phyloP scores from a whole-genome alignment of 768 basidiomycete species.

The Lactarius psammicola region DNA sequence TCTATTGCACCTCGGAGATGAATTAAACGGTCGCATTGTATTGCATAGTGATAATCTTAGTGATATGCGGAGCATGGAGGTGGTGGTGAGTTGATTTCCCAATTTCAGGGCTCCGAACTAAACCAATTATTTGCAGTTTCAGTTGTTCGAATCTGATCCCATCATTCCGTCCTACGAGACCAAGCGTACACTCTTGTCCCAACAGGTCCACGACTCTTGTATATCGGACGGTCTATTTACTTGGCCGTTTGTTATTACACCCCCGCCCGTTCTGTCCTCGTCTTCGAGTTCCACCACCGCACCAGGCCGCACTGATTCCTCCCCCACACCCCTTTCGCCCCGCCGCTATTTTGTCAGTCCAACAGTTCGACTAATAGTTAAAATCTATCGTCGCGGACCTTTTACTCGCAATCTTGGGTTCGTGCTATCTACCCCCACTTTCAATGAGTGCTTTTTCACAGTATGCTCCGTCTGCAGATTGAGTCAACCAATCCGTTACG shows the following conservation, averaged over 20 bases:
- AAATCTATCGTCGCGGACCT: constrained; percentile 11
- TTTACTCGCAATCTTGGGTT: constrained; percentile 6
- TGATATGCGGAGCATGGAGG: too few species aligned
- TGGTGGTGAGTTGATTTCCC: too few species aligned
- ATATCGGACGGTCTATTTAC: neutral
- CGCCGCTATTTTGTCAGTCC: neutral
- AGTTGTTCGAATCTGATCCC: constrained; percentile 10
- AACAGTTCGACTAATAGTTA: constrained; percentile 14
- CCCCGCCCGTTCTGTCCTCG: neutral
- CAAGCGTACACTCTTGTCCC: neutral
- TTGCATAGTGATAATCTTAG: too few species aligned
- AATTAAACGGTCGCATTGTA: too few species aligned
- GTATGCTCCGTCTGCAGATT: neutral
- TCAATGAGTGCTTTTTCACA: neutral
- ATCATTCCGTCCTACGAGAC: neutral
- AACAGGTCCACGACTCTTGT: constrained; percentile 1
- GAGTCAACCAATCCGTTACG: neutral
- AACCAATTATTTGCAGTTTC: too few species aligned
- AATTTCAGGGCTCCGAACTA: too few species aligned
- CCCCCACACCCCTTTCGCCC: neutral
- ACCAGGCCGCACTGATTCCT: neutral
- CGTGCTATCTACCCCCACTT: constrained; percentile 5
- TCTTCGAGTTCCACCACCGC: too few species aligned
- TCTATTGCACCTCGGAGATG: too few species aligned
- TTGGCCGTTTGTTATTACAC: constrained; percentile 15